Evolutionary conservation across 108 stramenopile genomes (phyloP).

Genomic region (Nitzschia palea): DNA sequence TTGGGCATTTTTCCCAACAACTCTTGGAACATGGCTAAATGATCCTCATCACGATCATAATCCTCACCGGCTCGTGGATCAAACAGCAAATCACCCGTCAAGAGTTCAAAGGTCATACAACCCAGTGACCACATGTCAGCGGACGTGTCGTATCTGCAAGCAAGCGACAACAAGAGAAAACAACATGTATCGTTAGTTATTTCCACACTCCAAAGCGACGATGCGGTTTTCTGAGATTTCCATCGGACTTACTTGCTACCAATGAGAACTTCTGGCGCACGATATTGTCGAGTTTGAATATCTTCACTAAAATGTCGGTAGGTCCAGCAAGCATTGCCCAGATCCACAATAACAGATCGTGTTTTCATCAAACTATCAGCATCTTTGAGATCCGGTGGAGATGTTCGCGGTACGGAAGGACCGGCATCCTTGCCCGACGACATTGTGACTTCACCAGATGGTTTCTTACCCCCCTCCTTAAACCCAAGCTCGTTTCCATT

Average conservation of each 20-base stretch:
- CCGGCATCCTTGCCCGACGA: conserved; percentile 34
- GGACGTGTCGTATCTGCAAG: conserved; percentile 83
- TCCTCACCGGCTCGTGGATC: conserved; percentile 93
- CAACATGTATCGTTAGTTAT: neutral
- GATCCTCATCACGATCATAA: conserved; percentile 97
- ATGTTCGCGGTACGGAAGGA: conserved; percentile 38
- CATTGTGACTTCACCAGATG: conserved; percentile 20
- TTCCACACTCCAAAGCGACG: no score
- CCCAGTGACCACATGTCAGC: conserved; percentile 99
- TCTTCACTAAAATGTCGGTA: conserved; percentile 97
- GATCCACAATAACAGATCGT: conserved; percentile 90
- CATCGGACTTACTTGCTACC: conserved; percentile 70
- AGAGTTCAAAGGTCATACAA: conserved; percentile 95
- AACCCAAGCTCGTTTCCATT: conserved; percentile 28
- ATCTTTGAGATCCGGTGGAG: conserved; percentile 78
- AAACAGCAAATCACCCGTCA: conserved; percentile 97
- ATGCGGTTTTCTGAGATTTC: neutral
- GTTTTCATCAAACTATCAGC: conserved; percentile 57
- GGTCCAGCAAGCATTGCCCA: conserved; percentile 99
- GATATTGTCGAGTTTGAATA: conserved; percentile 98
- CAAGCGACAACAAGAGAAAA: conserved; percentile 3
- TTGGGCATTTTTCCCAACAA: conserved; percentile 96
- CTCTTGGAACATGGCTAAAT: conserved; percentile 98
- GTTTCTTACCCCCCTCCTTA: conserved; percentile 53
- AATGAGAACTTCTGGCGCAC: conserved; percentile 94